These are phyloP conservation scores for Macrolepiota fuliginosa DNA, from an alignment of 768 basidiomycete genomes.

Conservation along the genomic window DNA sequence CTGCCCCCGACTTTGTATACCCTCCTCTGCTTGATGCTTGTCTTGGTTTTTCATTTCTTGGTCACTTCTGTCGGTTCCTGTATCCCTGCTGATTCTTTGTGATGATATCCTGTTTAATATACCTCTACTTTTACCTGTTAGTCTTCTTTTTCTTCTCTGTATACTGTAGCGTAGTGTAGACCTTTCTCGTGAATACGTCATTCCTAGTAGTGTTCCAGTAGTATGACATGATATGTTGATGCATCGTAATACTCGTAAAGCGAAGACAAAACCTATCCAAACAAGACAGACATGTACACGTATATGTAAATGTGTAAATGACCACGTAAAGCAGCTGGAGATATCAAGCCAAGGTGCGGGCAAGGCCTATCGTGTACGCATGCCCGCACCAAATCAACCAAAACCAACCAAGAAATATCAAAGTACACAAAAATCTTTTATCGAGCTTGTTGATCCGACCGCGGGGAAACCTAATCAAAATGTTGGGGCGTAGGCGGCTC, in stretches of 20 bases:
- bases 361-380: not conserved
- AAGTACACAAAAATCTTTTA: not conserved
- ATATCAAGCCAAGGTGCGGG: not conserved
- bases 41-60: conserved; percentile 1
- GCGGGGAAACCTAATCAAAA: conserved; percentile 13
- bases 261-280: not conserved
- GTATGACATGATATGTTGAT: too few relatives aligned
- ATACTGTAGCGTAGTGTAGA: not conserved
- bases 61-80: not conserved
- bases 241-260: not conserved
- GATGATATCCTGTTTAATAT: conserved; percentile 3
- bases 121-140: not conserved
- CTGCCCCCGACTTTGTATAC: conserved; percentile 3
- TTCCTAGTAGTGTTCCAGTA: too few relatives aligned
- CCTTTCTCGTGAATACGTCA: not conserved
- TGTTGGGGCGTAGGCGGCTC: conserved; percentile 55
- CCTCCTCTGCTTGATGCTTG: conserved; percentile 3
- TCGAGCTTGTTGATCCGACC: not conserved
- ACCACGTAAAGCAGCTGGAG: not conserved
- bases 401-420: not conserved
- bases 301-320: too few relatives aligned
- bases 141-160: not conserved
- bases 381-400: not conserved
- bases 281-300: not conserved
- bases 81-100: not conserved